Conservation (phyloP, 2,329 filamentous ascomycete species). For the Xylaria sp. region DNA sequence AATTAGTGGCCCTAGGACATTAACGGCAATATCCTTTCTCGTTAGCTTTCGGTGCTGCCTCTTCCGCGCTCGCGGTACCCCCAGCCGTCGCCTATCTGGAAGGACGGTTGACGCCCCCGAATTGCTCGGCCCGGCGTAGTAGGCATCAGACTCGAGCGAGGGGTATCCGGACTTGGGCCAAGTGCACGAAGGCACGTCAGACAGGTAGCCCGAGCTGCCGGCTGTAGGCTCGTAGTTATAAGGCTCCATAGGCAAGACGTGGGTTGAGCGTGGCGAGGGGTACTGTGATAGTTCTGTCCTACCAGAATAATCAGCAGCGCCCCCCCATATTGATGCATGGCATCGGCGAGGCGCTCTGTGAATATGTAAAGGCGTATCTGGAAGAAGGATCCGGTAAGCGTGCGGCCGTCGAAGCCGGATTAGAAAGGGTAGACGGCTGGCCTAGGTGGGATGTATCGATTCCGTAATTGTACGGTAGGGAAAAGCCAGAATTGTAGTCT, state of each 20-base stretch:
- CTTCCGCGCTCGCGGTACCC: slow-evolving; percentile 39
- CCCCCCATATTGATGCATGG: slow-evolving; percentile 47
- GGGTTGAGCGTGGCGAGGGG: slow-evolving; percentile 44
- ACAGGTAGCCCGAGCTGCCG: slow-evolving; percentile 42
- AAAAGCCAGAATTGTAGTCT: slow-evolving; percentile 47
- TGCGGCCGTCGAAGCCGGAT: slow-evolving; percentile 36
- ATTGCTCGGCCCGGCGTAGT: slow-evolving; percentile 33
- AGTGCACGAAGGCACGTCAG: slow-evolving; percentile 40
- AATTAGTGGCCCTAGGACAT: no score
- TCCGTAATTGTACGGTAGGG: slow-evolving; percentile 49
- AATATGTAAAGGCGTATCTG: slow-evolving; percentile 39
- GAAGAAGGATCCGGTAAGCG: slow-evolving; percentile 37
- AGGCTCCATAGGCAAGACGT: slow-evolving; percentile 38
- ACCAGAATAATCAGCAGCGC: slow-evolving; percentile 39
- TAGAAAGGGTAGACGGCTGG: slow-evolving; percentile 35
- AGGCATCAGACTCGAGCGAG: slow-evolving; percentile 39
- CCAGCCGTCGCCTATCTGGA: slow-evolving; percentile 35
- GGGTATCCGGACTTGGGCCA: slow-evolving; percentile 47
- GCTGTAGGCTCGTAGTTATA: slow-evolving; percentile 32
- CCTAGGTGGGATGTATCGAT: slow-evolving; percentile 47
- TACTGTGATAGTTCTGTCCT: slow-evolving; percentile 44
- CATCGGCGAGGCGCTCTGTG: slow-evolving; percentile 34
- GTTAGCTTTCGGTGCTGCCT: slow-evolving; percentile 55
- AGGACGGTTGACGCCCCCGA: slow-evolving; percentile 27
- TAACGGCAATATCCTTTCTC: no score